Percentiles rank a stretch among this genome's conserved stretches.
These are phyloP conservation scores for Chenopodium album DNA, from an alignment of 148 eudicot species.

Conservation along the genomic window DNA sequence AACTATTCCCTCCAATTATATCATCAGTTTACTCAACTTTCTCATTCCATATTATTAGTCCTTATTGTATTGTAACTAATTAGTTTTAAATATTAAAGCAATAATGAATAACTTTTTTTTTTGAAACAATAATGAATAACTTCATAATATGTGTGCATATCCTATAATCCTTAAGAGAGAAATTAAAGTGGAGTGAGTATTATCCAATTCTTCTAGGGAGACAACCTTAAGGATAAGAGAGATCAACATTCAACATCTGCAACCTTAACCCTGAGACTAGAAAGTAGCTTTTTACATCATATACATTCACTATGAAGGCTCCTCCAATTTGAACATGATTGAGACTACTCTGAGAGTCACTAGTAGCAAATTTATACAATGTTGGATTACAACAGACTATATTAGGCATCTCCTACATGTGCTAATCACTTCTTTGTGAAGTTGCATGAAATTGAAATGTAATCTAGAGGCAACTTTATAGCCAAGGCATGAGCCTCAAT, in stretches of 20 bases:
- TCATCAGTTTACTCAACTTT: not conserved
- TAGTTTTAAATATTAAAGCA: not conserved
- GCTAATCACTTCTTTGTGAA: not conserved
- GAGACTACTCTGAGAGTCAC: not conserved
- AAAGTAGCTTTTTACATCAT: not conserved
- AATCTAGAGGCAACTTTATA: not conserved
- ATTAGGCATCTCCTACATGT: not conserved
- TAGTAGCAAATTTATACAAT: not conserved
- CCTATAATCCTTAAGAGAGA: not conserved
- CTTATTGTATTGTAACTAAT: not conserved
- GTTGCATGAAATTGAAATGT: not conserved
- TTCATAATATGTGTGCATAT: not conserved
- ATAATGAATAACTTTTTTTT: too few species aligned
- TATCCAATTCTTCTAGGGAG: not conserved
- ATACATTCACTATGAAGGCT: not conserved
- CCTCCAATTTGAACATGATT: not conserved
- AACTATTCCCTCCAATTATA: too few species aligned
- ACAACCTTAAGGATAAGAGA: not conserved
- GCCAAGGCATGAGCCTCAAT: not conserved
- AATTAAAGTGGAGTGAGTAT: not conserved
- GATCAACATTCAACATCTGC: not conserved
- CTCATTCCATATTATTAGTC: not conserved
- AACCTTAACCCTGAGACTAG: not conserved
- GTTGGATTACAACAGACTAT: not conserved
- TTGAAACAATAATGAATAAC: not conserved